A percentile compares a stretch with the other conserved stretches of the same genome.
These are phyloP conservation scores for Ustilago loliicola DNA, from an alignment of 1,284 basidiomycete species.

Conservation along the genomic window DNA sequence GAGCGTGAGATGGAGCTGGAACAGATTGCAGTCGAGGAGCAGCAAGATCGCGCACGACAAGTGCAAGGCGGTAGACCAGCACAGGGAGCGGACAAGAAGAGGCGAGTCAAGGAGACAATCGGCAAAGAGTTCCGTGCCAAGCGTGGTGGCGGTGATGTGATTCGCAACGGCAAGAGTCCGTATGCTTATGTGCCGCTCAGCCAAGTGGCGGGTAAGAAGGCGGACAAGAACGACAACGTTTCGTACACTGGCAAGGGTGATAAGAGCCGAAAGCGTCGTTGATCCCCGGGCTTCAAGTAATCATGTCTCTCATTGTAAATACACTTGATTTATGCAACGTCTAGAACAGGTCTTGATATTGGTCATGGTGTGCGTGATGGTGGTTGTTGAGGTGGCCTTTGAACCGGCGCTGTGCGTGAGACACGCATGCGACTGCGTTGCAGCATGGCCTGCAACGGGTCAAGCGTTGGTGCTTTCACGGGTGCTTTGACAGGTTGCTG, in stretches of 20 bases:
- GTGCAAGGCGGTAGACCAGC: conserved; percentile 25
- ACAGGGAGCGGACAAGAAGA: conserved; percentile 37
- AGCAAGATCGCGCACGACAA: conserved; percentile 43
- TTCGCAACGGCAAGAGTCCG: conserved; percentile 84
- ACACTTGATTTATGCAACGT: conserved; percentile 6
- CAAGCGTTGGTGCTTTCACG: conserved; percentile 1
- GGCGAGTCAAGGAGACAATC: conserved; percentile 58
- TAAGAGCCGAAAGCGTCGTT: conserved; percentile 50
- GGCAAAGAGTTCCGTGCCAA: conserved; percentile 65
- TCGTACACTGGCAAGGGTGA: conserved; percentile 56
- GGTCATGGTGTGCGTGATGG: conserved; percentile 9
- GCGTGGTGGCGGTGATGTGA: conserved; percentile 74
- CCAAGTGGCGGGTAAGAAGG: conserved; percentile 62
- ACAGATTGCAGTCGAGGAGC: conserved; percentile 57
- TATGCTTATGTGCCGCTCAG: conserved; percentile 80
- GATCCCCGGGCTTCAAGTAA: not conserved
- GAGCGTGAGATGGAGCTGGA: conserved; percentile 64
- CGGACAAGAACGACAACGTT: conserved; percentile 37
- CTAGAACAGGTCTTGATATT: conserved; percentile 1
- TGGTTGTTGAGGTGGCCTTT: conserved; percentile 21
- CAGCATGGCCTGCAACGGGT: conserved; percentile 43
- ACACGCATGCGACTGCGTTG: conserved; percentile 42
- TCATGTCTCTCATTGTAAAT: conserved; percentile 15
- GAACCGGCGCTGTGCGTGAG: conserved; percentile 13
- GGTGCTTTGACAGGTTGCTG: not conserved